Conservation (phyloP, 371 early-diverging fungal species). For the Mucor irregularis region DNA sequence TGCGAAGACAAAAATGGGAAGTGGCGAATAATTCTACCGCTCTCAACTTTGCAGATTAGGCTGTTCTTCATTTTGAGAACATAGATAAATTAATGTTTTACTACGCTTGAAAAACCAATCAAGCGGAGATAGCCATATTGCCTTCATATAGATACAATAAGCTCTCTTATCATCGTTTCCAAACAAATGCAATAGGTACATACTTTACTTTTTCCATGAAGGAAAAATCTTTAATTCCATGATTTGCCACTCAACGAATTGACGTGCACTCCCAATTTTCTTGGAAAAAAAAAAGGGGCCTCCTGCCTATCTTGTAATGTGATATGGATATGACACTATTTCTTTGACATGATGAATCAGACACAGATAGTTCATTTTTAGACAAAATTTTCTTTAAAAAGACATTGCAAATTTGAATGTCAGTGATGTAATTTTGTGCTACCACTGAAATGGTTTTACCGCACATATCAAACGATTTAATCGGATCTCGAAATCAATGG, state of each 20-base stretch:
- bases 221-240: too few relatives aligned
- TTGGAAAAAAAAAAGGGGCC: background rate
- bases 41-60: background rate
- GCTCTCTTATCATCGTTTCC: too few relatives aligned
- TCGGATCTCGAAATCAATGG: slow-evolving; percentile 7
- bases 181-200: too few relatives aligned
- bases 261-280: too few relatives aligned
- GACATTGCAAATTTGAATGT: slow-evolving; percentile 3
- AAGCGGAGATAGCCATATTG: background rate
- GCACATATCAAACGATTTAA: background rate
- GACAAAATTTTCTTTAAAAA: background rate
- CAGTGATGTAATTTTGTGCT: slow-evolving; percentile 14
- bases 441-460: slow-evolving; percentile 27
- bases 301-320: background rate
- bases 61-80: too few relatives aligned
- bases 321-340: background rate
- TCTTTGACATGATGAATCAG: too few relatives aligned
- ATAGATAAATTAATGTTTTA: too few relatives aligned
- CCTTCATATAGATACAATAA: too few relatives aligned
- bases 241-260: too few relatives aligned
- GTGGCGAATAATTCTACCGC: slow-evolving; percentile 19
- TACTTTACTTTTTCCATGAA: too few relatives aligned
- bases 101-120: too few relatives aligned
- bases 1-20: background rate
- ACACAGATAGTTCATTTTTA: background rate